phyloP scores from a whole-genome alignment of 2,329 filamentous ascomycete species.

The Epichloe hybrida region DNA sequence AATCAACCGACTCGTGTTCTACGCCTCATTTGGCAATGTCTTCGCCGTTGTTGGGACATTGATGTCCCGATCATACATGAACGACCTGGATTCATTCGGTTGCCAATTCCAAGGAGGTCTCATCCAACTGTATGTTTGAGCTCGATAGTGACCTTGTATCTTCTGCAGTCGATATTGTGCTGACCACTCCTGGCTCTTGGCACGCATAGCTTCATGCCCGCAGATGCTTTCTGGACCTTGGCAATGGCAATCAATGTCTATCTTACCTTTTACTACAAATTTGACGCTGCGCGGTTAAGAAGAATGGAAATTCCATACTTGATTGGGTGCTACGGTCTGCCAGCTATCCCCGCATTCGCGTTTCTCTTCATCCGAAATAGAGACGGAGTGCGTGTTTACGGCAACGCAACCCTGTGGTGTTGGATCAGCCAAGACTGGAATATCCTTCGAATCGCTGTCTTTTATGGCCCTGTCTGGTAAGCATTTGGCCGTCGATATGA shows the following conservation, averaged over 20 bases:
- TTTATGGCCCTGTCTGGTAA: conserved; percentile 61
- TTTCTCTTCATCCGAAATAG: conserved; percentile 50
- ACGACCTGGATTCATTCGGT: conserved; percentile 30
- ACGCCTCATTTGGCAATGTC: conserved; percentile 70
- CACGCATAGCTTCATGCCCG: conserved; percentile 57
- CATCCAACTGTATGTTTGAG: conserved; percentile 58
- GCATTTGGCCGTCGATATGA: not conserved
- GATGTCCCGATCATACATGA: conserved; percentile 51
- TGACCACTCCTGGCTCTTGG: conserved; percentile 8
- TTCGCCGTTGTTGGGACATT: conserved; percentile 64
- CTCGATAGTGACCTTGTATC: no score
- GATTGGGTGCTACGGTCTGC: conserved; percentile 56
- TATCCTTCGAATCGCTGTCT: conserved; percentile 57
- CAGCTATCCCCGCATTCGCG: conserved; percentile 52
- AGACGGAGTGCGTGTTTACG: conserved; percentile 48
- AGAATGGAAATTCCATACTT: conserved; percentile 60
- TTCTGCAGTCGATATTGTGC: not conserved
- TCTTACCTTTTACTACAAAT: conserved; percentile 66
- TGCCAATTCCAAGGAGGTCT: conserved; percentile 67
- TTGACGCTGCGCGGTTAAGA: conserved; percentile 48
- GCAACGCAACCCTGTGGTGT: conserved; percentile 67
- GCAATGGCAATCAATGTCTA: conserved; percentile 79
- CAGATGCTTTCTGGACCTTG: conserved; percentile 63
- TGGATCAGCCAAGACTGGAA: conserved; percentile 59
- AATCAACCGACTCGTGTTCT: conserved; percentile 79